Conservation (phyloP, 2,329 filamentous ascomycete genomes). For the Aspergillus sp. region DNA sequence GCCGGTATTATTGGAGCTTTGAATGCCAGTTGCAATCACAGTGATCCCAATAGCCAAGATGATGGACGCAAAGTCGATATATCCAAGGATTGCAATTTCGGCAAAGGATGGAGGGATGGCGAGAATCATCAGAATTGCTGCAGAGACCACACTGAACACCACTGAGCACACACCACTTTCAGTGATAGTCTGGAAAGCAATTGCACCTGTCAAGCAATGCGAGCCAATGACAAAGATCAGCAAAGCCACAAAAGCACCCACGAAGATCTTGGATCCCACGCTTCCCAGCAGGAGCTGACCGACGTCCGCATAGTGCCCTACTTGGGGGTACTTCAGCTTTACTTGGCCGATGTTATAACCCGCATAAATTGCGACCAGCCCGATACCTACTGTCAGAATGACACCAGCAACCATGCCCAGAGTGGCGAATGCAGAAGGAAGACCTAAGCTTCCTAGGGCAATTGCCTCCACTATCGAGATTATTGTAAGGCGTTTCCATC, state of each 20-base stretch:
- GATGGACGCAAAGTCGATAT: constrained; percentile 35
- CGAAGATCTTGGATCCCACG: constrained; percentile 40
- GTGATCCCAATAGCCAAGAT: constrained; percentile 31
- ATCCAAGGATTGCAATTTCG: constrained; percentile 33
- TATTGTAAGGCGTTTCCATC: constrained; percentile 52
- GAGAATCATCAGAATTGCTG: constrained; percentile 31
- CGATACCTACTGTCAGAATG: constrained; percentile 40
- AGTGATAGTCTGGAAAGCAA: constrained; percentile 44
- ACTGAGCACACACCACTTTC: constrained; percentile 34
- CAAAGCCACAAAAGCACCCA: constrained; percentile 42
- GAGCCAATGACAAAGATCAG: constrained; percentile 45
- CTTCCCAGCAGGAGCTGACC: constrained; percentile 42
- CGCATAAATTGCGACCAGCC: constrained; percentile 41
- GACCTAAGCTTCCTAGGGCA: constrained; percentile 46
- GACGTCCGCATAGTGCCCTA: constrained; percentile 45
- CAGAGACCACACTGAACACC: constrained; percentile 44
- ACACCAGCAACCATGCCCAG: constrained; percentile 48
- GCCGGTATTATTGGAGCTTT: constrained; percentile 16
- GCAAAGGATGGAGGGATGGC: constrained; percentile 33
- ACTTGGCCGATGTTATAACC: constrained; percentile 42
- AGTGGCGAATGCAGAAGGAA: constrained; percentile 45
- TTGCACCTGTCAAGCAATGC: constrained; percentile 47
- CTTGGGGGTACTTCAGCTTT: constrained; percentile 34
- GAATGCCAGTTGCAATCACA: constrained; percentile 32
- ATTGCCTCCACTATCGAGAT: constrained; percentile 52